A percentile compares a stretch with the other conserved stretches of the same genome.
Evolutionary conservation across 495 filamentous ascomycete genomes (phyloP).

Genomic region (Hypoxylon intermedium): DNA sequence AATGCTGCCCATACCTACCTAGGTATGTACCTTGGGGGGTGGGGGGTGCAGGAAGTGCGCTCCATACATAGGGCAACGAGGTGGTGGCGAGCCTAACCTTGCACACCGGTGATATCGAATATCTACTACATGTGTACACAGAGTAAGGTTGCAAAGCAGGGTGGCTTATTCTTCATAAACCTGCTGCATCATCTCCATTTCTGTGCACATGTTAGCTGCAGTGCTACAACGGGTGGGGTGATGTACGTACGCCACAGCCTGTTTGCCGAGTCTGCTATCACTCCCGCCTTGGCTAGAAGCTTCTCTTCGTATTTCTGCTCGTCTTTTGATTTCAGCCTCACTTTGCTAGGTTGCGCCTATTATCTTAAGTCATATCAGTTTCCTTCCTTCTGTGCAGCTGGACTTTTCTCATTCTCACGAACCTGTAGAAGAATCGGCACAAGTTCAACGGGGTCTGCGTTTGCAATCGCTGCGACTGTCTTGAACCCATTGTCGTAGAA

Average conservation of each 20-base stretch:
- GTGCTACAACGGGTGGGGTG: conserved; percentile 5
- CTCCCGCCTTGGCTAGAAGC: conserved; percentile 68
- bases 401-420: conserved; percentile 15
- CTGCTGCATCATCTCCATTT: conserved; percentile 56
- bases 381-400: background rate
- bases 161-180: conserved; percentile 48
- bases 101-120: background rate
- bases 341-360: conserved; percentile 70
- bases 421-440: conserved; percentile 75
- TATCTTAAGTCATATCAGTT: conserved; percentile 7
- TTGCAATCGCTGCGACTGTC: conserved; percentile 70
- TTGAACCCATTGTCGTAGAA: conserved; percentile 81
- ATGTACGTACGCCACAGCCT: conserved; percentile 70
- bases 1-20: too few relatives aligned
- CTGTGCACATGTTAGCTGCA: conserved; percentile 42
- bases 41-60: too few relatives aligned
- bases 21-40: too few relatives aligned
- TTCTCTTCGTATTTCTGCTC: conserved; percentile 70
- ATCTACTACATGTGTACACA: too few relatives aligned
- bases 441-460: conserved; percentile 70
- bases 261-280: conserved; percentile 74
- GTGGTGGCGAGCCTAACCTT: background rate
- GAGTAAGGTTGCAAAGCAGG: background rate
- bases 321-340: conserved; percentile 63
- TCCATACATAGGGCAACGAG: conserved; percentile 8